phyloP scores from a whole-genome alignment of 1,139 yeast species.

The Schwanniomyces etchellsii region DNA sequence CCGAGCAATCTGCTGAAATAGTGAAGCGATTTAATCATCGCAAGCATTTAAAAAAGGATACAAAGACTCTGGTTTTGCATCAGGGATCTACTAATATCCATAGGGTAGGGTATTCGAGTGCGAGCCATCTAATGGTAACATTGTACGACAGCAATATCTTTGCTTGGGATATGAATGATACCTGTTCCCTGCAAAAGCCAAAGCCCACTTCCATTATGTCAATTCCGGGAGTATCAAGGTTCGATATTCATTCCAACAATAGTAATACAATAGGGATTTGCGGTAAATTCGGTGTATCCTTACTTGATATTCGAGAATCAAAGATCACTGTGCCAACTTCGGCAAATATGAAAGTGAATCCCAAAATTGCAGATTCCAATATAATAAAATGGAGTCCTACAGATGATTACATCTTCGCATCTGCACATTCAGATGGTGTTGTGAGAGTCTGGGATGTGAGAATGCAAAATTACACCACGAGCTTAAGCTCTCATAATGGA shows the following conservation, averaged over 20 bases:
- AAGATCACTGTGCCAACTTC: conserved; percentile 30
- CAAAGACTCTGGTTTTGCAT: background rate
- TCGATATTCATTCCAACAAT: conserved; percentile 45
- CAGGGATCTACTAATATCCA: conserved; percentile 12
- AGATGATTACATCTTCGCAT: conserved; percentile 58
- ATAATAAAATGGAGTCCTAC: conserved; percentile 59
- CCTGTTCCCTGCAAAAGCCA: conserved; percentile 35
- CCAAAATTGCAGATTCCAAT: conserved; percentile 22
- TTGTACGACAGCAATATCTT: conserved; percentile 60
- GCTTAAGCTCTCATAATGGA: conserved; percentile 53
- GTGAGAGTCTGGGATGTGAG: conserved; percentile 76
- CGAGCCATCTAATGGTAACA: conserved; percentile 33
- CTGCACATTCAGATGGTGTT: conserved; percentile 56
- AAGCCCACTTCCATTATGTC: conserved; percentile 48
- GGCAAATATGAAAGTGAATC: conserved; percentile 9
- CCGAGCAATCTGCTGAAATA: conserved; percentile 58
- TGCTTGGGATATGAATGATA: conserved; percentile 66
- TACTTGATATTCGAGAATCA: conserved; percentile 57
- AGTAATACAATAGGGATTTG: conserved; percentile 45
- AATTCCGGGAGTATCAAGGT: conserved; percentile 44
- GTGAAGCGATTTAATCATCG: conserved; percentile 70
- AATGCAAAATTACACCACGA: conserved; percentile 48
- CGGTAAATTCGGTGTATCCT: conserved; percentile 66
- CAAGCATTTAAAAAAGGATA: conserved; percentile 42
- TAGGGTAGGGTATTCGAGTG: conserved; percentile 13